These are phyloP conservation scores for Pseudoturritis turrita DNA, from an alignment of 345 rosid genomes.

Conservation along the genomic window DNA sequence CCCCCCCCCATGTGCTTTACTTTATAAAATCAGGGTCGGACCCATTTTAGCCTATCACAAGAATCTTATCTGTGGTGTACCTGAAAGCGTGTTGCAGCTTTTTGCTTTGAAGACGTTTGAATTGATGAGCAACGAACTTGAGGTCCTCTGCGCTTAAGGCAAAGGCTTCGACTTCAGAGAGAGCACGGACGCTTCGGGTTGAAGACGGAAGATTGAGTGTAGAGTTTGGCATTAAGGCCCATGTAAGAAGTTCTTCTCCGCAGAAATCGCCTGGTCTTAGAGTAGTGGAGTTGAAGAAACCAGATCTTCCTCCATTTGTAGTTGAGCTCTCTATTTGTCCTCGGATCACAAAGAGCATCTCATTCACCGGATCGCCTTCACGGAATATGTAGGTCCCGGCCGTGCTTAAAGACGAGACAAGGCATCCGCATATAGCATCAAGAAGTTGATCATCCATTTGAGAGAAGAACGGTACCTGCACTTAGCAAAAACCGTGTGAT, in stretches of 20 bases:
- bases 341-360: constrained; percentile 86
- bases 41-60: not conserved
- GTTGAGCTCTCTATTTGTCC: constrained; percentile 93
- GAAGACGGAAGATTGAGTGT: constrained; percentile 63
- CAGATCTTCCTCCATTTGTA: constrained; percentile 85
- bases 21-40: not conserved
- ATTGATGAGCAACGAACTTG: constrained; percentile 74
- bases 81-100: constrained; percentile 87
- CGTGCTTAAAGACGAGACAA: constrained; percentile 69
- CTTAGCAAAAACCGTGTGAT: not conserved
- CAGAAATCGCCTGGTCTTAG: constrained; percentile 90
- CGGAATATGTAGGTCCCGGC: constrained; percentile 63
- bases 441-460: constrained; percentile 96
- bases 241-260: constrained; percentile 86
- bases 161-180: constrained; percentile 87
- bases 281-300: constrained; percentile 84
- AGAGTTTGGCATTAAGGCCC: constrained; percentile 89
- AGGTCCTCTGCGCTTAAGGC: constrained; percentile 85
- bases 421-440: constrained; percentile 89
- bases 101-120: constrained; percentile 92
- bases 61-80: constrained; percentile 24
- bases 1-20: not conserved
- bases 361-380: constrained; percentile 88
- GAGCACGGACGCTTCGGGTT: constrained; percentile 66
- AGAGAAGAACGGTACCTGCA: constrained; percentile 85